Conservation (phyloP, 2,329 filamentous ascomycete genomes). For the Biscogniauxia marginata region DNA sequence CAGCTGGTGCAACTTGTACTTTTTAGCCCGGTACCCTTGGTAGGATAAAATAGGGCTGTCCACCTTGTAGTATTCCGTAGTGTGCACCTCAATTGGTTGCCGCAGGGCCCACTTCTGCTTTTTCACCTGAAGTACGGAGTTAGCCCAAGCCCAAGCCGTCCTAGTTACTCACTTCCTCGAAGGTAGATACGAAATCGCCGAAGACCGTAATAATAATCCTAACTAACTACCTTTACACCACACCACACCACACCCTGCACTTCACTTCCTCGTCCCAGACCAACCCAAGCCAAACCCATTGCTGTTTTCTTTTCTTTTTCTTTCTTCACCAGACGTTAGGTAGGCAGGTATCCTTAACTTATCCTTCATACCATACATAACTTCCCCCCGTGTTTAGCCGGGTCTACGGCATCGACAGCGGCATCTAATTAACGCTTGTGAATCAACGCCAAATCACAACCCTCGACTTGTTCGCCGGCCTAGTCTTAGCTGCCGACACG, state of each 20-base stretch:
- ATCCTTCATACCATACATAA: too few species aligned
- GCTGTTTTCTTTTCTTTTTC: not conserved
- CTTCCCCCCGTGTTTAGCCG: not conserved
- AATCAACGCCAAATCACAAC: not conserved
- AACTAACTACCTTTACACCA: not conserved
- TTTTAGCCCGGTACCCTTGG: not conserved
- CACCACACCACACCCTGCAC: not conserved
- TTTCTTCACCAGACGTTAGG: not conserved
- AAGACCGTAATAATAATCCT: too few species aligned
- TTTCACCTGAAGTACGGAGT: too few species aligned
- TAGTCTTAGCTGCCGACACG: not conserved
- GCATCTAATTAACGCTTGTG: not conserved
- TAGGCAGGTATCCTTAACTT: not conserved
- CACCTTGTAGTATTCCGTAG: not conserved
- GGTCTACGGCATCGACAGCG: not conserved
- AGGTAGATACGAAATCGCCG: too few species aligned
- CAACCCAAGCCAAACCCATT: not conserved
- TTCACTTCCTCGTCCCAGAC: not conserved
- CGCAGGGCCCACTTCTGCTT: not conserved
- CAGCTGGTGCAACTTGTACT: too few species aligned
- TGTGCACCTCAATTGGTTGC: not conserved
- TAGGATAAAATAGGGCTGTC: not conserved
- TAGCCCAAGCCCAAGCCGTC: too few species aligned
- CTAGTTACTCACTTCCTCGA: too few species aligned
- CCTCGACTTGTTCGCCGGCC: constrained; percentile 7